phyloP scores from a whole-genome alignment of 306 rosid genomes.

The Pachyrhizus erosus region DNA sequence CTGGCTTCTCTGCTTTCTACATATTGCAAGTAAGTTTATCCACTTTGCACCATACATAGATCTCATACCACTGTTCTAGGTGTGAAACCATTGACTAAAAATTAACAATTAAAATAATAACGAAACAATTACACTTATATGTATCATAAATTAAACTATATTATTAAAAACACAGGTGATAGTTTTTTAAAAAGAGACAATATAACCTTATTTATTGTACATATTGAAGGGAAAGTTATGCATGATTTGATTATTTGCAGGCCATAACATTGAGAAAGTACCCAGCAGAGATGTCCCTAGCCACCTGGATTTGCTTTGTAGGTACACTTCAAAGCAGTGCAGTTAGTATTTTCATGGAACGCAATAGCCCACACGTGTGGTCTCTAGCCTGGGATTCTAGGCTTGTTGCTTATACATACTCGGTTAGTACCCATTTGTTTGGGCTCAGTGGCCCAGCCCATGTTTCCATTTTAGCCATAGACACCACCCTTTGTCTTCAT shows the following conservation, averaged over 20 bases:
- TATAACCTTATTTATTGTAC: not conserved
- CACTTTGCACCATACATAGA: not conserved
- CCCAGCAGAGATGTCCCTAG: slow-evolving; percentile 75
- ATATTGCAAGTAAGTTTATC: slow-evolving; percentile 56
- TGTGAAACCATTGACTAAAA: no score
- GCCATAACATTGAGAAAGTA: slow-evolving; percentile 69
- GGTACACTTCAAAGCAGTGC: slow-evolving; percentile 68
- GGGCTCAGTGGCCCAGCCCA: not conserved
- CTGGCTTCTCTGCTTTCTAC: slow-evolving; percentile 71
- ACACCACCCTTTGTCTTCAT: not conserved
- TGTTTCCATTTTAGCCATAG: not conserved
- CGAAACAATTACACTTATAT: no score
- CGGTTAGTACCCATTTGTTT: slow-evolving; percentile 51
- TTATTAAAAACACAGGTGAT: not conserved
- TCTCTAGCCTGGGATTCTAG: slow-evolving; percentile 57
- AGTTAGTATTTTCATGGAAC: slow-evolving; percentile 58
- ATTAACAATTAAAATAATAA: no score
- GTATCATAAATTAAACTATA: no score
- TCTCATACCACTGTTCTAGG: no score
- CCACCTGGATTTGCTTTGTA: slow-evolving; percentile 65
- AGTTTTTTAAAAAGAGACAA: not conserved
- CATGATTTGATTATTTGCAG: slow-evolving; percentile 45
- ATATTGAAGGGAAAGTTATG: not conserved
- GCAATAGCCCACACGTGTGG: slow-evolving; percentile 54
- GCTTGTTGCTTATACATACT: slow-evolving; percentile 60